Base-by-base conservation (phyloP, 768 basidiomycete genomes). In the Mycena leptocephala region DNA sequence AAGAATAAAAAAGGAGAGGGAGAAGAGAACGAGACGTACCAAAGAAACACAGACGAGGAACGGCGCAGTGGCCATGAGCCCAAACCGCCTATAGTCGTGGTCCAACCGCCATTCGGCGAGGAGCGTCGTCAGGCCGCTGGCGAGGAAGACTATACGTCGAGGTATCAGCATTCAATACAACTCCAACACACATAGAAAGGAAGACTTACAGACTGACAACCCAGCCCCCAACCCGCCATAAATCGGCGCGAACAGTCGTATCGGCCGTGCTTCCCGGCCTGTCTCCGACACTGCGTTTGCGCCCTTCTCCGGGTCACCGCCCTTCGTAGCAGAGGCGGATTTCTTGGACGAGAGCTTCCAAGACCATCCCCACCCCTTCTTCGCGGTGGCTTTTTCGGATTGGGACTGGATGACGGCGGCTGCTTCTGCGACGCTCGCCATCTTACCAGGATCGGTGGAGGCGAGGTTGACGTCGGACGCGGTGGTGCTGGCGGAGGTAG, bases 11-110 rank as follows among this genome's bases (percentile, higher is more conserved):
- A 37, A 72, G 28, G 37, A 26, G 66, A 72, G 16, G 28, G 59
- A 64, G 24, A 72, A 28, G 37, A 26, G 66, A 72, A 18, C 26
- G 59, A 64, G 24, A 63, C 92, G 83, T 80, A 95, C 95, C 79
- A 96, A 82, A 3, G 94, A 92, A 9, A 97, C 89, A 74, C 95
- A 96, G 78, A 95, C 90, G 8, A 96, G 87, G 81, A 95, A 91
- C 0, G 96, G 96, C 0, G 88, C 83, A 1, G 94, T 92, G 18
- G 83, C 88, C 13, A 95, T 76, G 2, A 97, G 89, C 3, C 88
- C 90, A 70, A 97, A 95, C 13, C 96, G 90, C 1, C 75, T 83
- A 81, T 88, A 93, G 24, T 88, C 81, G 24, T 90, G 88, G 80
- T 97, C 97, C 61, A 96, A 84, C 5, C 91, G 84, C 67, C 88